Evolutionary conservation across 345 rosid genomes (phyloP), one percentile per base, ranked within the genome.

Genomic region (Salix exigua): DNA sequence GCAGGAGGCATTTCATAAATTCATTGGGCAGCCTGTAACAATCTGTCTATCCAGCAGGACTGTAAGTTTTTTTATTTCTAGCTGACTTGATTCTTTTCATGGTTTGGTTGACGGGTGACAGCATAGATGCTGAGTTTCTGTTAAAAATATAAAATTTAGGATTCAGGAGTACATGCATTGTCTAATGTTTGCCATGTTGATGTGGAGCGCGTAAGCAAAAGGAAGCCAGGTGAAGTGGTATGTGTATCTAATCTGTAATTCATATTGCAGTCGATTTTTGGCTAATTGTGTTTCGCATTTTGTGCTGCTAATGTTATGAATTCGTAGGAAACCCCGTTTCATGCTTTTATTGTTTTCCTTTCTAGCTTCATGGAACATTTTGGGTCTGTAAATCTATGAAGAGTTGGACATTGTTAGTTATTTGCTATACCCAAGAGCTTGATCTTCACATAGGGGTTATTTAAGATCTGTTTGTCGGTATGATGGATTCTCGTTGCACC

Each of bases 181-280:
- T 88, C 97, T 35, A 95, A 95, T 81, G 99, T 93, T 79, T 93
- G 96, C 79, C 99, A 95, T 88, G 96, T 93, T n/a, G 99, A 93
- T 77, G 90, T 85, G 66, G 96, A 90, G 83, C 92, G 97, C 38
- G 85, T 88, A 75, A 95, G 97, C 88, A 95, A 90, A 85, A 83
- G 97, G 78, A 93, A 91, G 83, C 97, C 97, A 30, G 94, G 91
- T 78, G 97, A 88, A 90, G 87, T 89, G 89, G 99, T 95, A 86
- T 63, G 85, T 70, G 85, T 72, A 12, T 68, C 51, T 46, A 13
- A 51, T 68, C 28, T 26, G 21, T 12, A 14, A 5, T 17, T 53
- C 16, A 26, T 8, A 12, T 68, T 64, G 55, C 61, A 68, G 18
- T 46, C 33, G 6, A 5, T 11, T 75, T 65, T 71, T 55, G 17